A percentile compares a stretch with the other conserved stretches of the same genome.
Evolutionary conservation across 2,329 filamentous ascomycete species (phyloP).

Genomic region (Cladobotryum mycophilum): DNA sequence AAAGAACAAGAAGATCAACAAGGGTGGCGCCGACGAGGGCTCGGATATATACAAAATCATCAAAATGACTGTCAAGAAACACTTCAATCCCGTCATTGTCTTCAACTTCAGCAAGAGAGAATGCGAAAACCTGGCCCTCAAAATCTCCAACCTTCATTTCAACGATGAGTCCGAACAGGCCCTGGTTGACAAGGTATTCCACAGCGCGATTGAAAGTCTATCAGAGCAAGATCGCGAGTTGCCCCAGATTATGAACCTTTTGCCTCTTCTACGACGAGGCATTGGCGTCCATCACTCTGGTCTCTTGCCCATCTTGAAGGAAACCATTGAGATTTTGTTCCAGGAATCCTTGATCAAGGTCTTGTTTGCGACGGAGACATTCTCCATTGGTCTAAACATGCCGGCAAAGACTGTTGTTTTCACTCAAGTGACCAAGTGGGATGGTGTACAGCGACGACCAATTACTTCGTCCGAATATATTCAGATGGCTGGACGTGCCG

Average conservation of each 20-base stretch:
- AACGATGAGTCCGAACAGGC: conserved; percentile 94
- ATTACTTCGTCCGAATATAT: conserved; percentile 95
- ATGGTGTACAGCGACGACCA: conserved; percentile 73
- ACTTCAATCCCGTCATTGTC: conserved; percentile 95
- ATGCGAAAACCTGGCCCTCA: conserved; percentile 82
- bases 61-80: conserved; percentile 97
- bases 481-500: conserved; percentile 96
- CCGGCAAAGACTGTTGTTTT: conserved; percentile 99
- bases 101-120: conserved; percentile 99
- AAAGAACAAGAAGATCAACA: conserved; percentile 87
- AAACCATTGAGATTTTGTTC: conserved; percentile 98
- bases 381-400: conserved; percentile 98
- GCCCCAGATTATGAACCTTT: conserved; percentile 83
- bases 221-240: conserved; percentile 86
- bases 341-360: conserved; percentile 98
- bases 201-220: conserved; percentile 84
- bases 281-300: conserved; percentile 98
- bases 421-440: conserved; percentile 91
- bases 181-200: conserved; percentile 91
- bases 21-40: conserved; percentile 69
- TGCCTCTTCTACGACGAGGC: conserved; percentile 81
- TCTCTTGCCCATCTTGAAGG: conserved; percentile 89
- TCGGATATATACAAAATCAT: conserved; percentile 96
- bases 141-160: conserved; percentile 82
- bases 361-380: conserved; percentile 94